These are phyloP conservation scores for Silene uniflora DNA, from an alignment of 148 eudicot species.

Conservation along the genomic window DNA sequence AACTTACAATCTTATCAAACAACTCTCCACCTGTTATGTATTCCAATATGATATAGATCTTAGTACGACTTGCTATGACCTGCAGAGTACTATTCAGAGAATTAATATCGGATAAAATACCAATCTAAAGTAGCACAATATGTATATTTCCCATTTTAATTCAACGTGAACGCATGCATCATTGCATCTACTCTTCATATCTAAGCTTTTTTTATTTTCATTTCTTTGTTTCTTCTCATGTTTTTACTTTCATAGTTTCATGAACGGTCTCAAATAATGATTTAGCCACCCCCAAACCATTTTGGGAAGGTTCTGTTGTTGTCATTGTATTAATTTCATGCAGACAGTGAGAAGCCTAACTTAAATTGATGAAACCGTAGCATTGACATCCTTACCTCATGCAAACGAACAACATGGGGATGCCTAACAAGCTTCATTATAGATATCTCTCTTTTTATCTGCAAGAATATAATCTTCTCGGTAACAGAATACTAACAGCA, in stretches of 20 bases:
- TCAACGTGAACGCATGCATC: no score
- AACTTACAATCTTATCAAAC: slow-evolving; percentile 93
- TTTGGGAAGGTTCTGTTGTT: background rate
- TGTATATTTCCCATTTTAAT: background rate
- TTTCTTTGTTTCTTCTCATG: no score
- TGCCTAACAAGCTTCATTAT: slow-evolving; percentile 96
- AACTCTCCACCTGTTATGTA: slow-evolving; percentile 98
- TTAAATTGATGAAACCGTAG: background rate
- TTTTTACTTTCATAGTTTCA: no score
- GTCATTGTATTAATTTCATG: background rate
- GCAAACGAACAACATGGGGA: slow-evolving; percentile 88
- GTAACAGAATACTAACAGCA: background rate
- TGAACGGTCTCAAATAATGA: background rate
- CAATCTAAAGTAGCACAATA: slow-evolving; percentile 2
- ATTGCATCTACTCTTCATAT: no score
- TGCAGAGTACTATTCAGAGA: slow-evolving; percentile 25
- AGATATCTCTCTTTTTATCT: slow-evolving; percentile 93
- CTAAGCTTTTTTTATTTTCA: no score
- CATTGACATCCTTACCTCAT: slow-evolving; percentile 55
- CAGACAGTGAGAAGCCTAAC: background rate
- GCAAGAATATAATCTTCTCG: slow-evolving; percentile 29
- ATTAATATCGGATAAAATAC: slow-evolving; percentile 1
- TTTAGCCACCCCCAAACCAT: background rate
- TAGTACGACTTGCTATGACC: slow-evolving; percentile 94
- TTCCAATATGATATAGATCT: slow-evolving; percentile 93